Evolutionary conservation across 2,329 filamentous ascomycete species (phyloP).

Genomic region (Hymenoscyphus infarciens): DNA sequence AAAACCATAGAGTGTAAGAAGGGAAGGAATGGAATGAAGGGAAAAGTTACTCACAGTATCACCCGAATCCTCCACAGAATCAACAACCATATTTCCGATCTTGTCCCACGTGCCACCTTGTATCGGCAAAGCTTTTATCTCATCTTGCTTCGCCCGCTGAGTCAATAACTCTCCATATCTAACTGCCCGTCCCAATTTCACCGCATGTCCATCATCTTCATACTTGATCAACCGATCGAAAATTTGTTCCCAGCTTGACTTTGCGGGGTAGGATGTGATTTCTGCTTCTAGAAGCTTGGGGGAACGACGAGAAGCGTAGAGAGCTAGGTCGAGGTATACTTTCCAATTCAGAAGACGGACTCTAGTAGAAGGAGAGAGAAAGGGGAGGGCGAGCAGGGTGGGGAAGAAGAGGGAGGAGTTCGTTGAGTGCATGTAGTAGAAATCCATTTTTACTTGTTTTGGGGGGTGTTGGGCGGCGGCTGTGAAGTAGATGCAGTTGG

Average conservation of each 20-base stretch:
- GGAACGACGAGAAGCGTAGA: slow-evolving; percentile 67
- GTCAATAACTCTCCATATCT: slow-evolving; percentile 57
- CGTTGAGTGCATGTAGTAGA: slow-evolving; percentile 76
- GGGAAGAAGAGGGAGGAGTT: slow-evolving; percentile 73
- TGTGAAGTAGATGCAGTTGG: slow-evolving; percentile 52
- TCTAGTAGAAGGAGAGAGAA: slow-evolving; percentile 59
- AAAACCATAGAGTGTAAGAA: no score
- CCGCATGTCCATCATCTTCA: slow-evolving; percentile 75
- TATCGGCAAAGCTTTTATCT: no score
- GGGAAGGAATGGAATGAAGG: no score
- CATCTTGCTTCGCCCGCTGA: no score
- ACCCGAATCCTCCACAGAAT: slow-evolving; percentile 54
- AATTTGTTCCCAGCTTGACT: slow-evolving; percentile 37
- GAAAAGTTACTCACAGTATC: slow-evolving; percentile 24
- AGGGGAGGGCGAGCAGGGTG: slow-evolving; percentile 57
- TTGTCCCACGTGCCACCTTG: slow-evolving; percentile 57
- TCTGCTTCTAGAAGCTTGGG: slow-evolving; percentile 58
- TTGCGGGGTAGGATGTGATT: slow-evolving; percentile 56
- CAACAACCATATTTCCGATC: slow-evolving; percentile 58
- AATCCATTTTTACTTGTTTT: slow-evolving; percentile 73
- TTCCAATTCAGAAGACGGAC: slow-evolving; percentile 77
- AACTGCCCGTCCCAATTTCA: slow-evolving; percentile 71
- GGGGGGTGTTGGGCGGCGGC: slow-evolving; percentile 55
- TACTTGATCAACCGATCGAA: slow-evolving; percentile 45
- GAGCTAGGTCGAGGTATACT: slow-evolving; percentile 66